These are phyloP conservation scores for Takakia lepidozioides DNA, from an alignment of 225 moss, liverwort and hornwort genomes.

Conservation along the genomic window DNA sequence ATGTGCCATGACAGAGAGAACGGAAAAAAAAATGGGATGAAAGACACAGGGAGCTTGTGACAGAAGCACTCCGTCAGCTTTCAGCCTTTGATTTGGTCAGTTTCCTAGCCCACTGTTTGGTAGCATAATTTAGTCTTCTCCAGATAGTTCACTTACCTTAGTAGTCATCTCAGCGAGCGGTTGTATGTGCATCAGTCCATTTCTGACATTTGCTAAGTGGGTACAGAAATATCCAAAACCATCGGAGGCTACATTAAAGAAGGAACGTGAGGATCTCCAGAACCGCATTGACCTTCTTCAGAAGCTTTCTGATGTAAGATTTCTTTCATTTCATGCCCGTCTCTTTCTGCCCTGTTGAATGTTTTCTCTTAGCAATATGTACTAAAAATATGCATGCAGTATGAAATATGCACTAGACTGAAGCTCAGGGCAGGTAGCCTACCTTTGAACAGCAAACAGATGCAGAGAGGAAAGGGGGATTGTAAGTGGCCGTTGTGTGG, in stretches of 20 bases:
- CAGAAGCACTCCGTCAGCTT: slow-evolving; percentile 70
- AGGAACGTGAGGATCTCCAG: slow-evolving; percentile 89
- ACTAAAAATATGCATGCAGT: no score
- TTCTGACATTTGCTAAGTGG: background rate
- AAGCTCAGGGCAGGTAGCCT: no score
- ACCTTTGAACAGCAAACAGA: no score
- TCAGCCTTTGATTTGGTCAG: slow-evolving; percentile 78
- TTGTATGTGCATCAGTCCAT: background rate
- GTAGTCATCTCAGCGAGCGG: no score
- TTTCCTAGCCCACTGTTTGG: slow-evolving; percentile 2
- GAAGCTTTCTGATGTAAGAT: slow-evolving; percentile 67
- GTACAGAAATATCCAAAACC: slow-evolving; percentile 70
- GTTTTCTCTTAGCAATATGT: no score
- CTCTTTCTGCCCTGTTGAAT: background rate
- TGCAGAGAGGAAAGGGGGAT: no score
- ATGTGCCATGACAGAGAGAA: slow-evolving; percentile 43
- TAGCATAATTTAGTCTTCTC: no score
- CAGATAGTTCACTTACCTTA: no score
- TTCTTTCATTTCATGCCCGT: background rate
- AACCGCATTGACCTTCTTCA: slow-evolving; percentile 73
- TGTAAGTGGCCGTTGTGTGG: no score
- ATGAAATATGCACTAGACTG: no score
- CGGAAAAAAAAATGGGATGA: slow-evolving; percentile 90
- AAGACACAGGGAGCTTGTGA: slow-evolving; percentile 63
- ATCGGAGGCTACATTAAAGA: slow-evolving; percentile 59